Evolutionary conservation across 2,329 filamentous ascomycete species (phyloP).

Genomic region (Cladophialophora exuberans): DNA sequence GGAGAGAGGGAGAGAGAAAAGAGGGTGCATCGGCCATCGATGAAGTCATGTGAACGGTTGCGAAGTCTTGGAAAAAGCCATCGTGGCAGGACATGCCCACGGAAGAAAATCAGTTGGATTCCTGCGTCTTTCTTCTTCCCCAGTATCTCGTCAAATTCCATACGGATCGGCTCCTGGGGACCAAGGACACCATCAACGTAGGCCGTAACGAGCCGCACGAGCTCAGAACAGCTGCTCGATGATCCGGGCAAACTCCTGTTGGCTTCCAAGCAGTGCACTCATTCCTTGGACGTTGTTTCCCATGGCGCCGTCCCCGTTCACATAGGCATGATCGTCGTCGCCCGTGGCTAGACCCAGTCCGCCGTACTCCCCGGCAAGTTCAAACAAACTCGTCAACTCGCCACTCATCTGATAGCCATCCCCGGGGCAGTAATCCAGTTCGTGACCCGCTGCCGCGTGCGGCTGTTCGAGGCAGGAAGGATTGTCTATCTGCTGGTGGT

Average conservation of each 20-base stretch:
- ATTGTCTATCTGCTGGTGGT: slow-evolving; percentile 58
- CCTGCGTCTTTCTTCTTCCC: too few relatives aligned
- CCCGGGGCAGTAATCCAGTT: slow-evolving; percentile 57
- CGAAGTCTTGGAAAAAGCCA: too few relatives aligned
- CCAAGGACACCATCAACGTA: too few relatives aligned
- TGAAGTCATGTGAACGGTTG: too few relatives aligned
- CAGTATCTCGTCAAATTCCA: too few relatives aligned
- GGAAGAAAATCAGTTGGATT: too few relatives aligned
- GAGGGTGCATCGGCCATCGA: too few relatives aligned
- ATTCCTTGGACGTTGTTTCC: slow-evolving; percentile 25
- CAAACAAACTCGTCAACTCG: slow-evolving; percentile 66
- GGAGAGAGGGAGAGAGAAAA: too few relatives aligned
- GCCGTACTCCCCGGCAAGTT: slow-evolving; percentile 61
- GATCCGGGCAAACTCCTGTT: slow-evolving; percentile 63
- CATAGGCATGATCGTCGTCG: slow-evolving; percentile 36
- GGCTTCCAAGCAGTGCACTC: slow-evolving; percentile 57
- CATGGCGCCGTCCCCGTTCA: slow-evolving; percentile 35
- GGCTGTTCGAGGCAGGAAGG: slow-evolving; percentile 43
- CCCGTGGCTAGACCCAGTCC: slow-evolving; percentile 37
- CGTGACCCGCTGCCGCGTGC: slow-evolving; percentile 37
- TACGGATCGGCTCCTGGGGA: too few relatives aligned
- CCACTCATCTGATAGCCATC: slow-evolving; percentile 63
- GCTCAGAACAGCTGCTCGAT: slow-evolving; percentile 63
- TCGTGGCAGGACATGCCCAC: too few relatives aligned
- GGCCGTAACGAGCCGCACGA: too few relatives aligned